Conservation (phyloP, 2,329 filamentous ascomycete species). For the Venturia asperata region DNA sequence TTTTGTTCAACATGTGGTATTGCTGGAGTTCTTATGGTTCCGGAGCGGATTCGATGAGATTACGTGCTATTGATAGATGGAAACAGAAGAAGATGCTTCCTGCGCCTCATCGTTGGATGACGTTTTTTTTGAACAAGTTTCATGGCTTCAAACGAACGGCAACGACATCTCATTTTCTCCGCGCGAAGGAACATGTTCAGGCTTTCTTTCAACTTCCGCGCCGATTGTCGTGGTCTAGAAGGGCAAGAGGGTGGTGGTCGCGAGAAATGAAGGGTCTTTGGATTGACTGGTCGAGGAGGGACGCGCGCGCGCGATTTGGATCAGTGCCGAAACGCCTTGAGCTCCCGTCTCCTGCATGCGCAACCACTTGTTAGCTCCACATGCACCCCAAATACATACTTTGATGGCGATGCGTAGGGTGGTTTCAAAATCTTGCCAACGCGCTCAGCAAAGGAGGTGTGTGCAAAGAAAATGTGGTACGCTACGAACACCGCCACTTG, state of each 20-base stretch:
- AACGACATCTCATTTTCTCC: not conserved
- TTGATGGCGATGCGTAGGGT: not conserved
- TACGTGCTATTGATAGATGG: not conserved
- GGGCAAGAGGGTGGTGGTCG: not conserved
- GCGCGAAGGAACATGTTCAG: not conserved
- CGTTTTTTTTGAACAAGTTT: not conserved
- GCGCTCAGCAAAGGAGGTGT: not conserved
- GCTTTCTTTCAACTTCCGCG: not conserved
- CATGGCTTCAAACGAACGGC: slow-evolving; percentile 1
- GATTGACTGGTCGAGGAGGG: slow-evolving; percentile 1
- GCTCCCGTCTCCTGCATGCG: slow-evolving; percentile 29
- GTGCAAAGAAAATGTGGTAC: slow-evolving; percentile 1
- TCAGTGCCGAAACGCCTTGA: slow-evolving; percentile 24
- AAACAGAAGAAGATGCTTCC: not conserved
- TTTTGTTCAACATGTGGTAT: not conserved
- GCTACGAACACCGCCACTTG: slow-evolving; percentile 6
- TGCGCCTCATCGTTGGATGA: not conserved
- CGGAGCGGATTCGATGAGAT: not conserved
- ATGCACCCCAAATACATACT: not conserved
- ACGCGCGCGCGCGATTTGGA: slow-evolving; percentile 5
- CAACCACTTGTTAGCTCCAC: not conserved
- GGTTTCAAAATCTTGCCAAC: slow-evolving; percentile 21
- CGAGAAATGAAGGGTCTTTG: not conserved
- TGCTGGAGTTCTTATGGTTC: not conserved
- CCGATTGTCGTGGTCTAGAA: not conserved